Percentiles rank a stretch among this genome's conserved stretches.
Conservation (phyloP, 352 stramenopile genomes). For the Globisporangium paddicum region DNA sequence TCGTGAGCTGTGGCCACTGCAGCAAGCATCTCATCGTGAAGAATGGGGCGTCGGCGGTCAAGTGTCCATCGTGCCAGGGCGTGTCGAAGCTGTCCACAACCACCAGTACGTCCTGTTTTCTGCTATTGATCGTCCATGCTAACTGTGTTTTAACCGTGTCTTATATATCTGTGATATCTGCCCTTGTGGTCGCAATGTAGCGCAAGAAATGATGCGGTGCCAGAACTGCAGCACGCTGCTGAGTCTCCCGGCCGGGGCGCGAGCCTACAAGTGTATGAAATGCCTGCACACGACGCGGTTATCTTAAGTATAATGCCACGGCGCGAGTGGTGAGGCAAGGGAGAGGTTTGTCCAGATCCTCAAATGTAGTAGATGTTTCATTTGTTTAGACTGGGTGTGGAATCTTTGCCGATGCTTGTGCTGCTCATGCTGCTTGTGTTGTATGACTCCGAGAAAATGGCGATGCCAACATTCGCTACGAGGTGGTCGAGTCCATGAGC, state of each 20-base stretch:
- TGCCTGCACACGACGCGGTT: conserved; percentile 76
- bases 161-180: conserved; percentile 5
- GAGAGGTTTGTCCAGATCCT: conserved; percentile 1
- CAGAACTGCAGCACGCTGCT: conserved; percentile 85
- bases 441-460: too few species aligned
- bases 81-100: conserved; percentile 81
- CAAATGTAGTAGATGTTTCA: conserved; percentile 7
- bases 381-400: background rate
- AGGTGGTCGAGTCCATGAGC: conserved; percentile 80
- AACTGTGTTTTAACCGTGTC: conserved; percentile 12
- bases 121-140: background rate
- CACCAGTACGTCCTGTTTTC: conserved; percentile 53
- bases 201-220: conserved; percentile 86
- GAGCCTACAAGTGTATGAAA: conserved; percentile 89
- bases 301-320: conserved; percentile 34
- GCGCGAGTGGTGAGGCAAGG: background rate
- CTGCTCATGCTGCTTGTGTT: background rate
- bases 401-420: background rate
- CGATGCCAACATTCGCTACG: background rate
- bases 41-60: conserved; percentile 68
- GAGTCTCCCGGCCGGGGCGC: conserved; percentile 71
- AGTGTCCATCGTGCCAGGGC: conserved; percentile 75
- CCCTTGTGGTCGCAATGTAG: conserved; percentile 19
- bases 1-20: conserved; percentile 83
- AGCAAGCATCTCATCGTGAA: conserved; percentile 83